A percentile compares a stretch with the other conserved stretches of the same genome.
Conservation (phyloP, 495 filamentous ascomycete genomes). For the Penicillium cosmopolitanum region DNA sequence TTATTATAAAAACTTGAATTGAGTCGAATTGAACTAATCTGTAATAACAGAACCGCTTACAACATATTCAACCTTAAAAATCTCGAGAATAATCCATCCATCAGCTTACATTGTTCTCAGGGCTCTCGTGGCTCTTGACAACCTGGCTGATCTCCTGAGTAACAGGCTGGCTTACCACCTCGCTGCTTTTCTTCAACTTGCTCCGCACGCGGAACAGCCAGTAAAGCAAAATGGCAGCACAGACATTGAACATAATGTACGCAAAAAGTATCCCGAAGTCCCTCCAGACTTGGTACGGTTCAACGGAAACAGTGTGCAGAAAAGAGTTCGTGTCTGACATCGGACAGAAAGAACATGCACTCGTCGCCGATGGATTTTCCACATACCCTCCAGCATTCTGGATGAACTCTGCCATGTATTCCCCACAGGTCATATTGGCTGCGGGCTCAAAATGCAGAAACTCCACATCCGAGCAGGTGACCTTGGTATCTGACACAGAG, state of each 20-base stretch:
- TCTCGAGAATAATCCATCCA: no score
- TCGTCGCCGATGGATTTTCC: constrained; percentile 47
- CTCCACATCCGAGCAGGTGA: constrained; percentile 58
- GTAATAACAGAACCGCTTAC: no score
- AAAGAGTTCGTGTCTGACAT: constrained; percentile 59
- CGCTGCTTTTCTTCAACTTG: neutral
- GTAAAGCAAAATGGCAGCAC: neutral
- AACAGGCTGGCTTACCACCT: no score
- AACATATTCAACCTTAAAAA: no score
- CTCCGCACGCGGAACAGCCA: neutral
- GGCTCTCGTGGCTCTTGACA: no score
- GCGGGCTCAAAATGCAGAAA: constrained; percentile 52
- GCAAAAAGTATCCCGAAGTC: constrained; percentile 61
- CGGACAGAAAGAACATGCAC: constrained; percentile 61
- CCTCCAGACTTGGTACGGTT: constrained; percentile 58
- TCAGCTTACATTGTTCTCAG: no score
- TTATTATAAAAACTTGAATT: no score
- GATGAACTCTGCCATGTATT: constrained; percentile 53
- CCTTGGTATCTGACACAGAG: constrained; percentile 54
- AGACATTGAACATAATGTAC: constrained; percentile 65
- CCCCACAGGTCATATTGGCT: constrained; percentile 46
- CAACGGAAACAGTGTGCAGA: constrained; percentile 39
- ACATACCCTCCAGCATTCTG: constrained; percentile 53
- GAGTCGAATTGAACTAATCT: no score
- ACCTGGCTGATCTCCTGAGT: no score